Percentiles rank a stretch among this genome's conserved stretches.
phyloP scores from a whole-genome alignment of 2,329 filamentous ascomycete genomes.

The Fusarium foetens region DNA sequence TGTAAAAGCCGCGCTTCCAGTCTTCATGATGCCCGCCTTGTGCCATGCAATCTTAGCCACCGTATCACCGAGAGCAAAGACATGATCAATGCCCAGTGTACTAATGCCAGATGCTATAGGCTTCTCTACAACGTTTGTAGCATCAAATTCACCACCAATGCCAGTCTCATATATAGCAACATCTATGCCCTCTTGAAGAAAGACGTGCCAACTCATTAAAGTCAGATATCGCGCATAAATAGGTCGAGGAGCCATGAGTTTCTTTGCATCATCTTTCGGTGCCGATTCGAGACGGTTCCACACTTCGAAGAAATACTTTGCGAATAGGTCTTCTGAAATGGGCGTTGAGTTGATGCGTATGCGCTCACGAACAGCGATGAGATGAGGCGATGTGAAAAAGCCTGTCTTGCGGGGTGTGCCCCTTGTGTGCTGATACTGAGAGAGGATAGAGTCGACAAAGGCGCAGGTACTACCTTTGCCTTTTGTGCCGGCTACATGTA shows the following conservation, averaged over 20 bases:
- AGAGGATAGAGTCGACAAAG: conserved; percentile 71
- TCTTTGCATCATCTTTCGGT: conserved; percentile 46
- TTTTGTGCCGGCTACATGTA: conserved; percentile 81
- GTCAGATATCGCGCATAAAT: conserved; percentile 71
- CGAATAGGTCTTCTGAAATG: conserved; percentile 67
- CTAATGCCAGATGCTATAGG: conserved; percentile 70
- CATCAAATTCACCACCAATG: conserved; percentile 74
- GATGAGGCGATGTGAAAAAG: conserved; percentile 75
- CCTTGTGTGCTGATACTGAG: conserved; percentile 55
- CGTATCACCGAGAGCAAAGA: conserved; percentile 69
- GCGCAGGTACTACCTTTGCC: conserved; percentile 80
- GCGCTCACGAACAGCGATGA: conserved; percentile 73
- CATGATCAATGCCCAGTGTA: conserved; percentile 76
- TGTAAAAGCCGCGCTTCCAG: conserved; percentile 66
- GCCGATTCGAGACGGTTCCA: conserved; percentile 65
- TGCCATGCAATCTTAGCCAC: conserved; percentile 77
- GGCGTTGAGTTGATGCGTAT: conserved; percentile 70
- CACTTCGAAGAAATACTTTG: conserved; percentile 74
- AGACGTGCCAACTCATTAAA: conserved; percentile 74
- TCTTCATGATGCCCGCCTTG: conserved; percentile 77
- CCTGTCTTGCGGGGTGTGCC: conserved; percentile 61
- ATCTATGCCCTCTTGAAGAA: conserved; percentile 70
- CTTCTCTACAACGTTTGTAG: conserved; percentile 71
- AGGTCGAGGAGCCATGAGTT: conserved; percentile 56
- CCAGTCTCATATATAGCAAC: conserved; percentile 73